Evolutionary conservation across 345 rosid species (phyloP), one percentile per base, ranked within the genome.

Genomic region (Clausena lansium): DNA sequence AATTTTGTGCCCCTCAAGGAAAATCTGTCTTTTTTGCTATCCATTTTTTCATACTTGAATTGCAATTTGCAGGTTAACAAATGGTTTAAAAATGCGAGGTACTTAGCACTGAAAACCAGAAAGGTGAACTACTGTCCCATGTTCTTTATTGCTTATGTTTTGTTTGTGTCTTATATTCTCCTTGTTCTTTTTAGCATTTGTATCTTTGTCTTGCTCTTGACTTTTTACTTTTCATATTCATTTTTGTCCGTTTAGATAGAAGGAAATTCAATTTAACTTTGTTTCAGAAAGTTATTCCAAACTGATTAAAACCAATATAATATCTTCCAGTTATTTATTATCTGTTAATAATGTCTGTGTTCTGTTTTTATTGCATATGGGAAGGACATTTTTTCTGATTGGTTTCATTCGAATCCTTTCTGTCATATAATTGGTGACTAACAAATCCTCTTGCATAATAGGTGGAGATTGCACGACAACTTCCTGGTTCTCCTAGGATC

Each of bases 81-180:
- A 86, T 96, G 99, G 98, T 96, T 96, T 87, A 94, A 92, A 90
- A 96, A 96, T 83, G 86, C 98, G 15, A 88, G 99, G 32, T 96
- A 94, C 80, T 68, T 88, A 81, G 97, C 99, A 38, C 85, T 92
- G 55, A 91, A 89, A 84, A 85, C 83, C 67, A 87, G 99, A 82
- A 96, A 91, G 98, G 99, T 96, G 64, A 81, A 83, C 22, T 72
- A 27, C 27, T 57, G 24, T 63, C 22, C 73, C 35, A 11, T 60
- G 19, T 64, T 7, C 33, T 47, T 55, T 55, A 62, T n/a, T 36
- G 33, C 74, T 8, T 24, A 36, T 39, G 62, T 33, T 50, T 9
- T 33, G 25, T 38, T 62, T 32, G 6, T 30, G 59, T 22, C 2
- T 27, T 25, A 25, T 65, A 60, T 17, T 67, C 15, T 63, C 6